Evolutionary conservation across 2,329 filamentous ascomycete species (phyloP), one percentile per base, ranked within the genome.

Genomic region (Tolypocladium cylindrosporum): DNA sequence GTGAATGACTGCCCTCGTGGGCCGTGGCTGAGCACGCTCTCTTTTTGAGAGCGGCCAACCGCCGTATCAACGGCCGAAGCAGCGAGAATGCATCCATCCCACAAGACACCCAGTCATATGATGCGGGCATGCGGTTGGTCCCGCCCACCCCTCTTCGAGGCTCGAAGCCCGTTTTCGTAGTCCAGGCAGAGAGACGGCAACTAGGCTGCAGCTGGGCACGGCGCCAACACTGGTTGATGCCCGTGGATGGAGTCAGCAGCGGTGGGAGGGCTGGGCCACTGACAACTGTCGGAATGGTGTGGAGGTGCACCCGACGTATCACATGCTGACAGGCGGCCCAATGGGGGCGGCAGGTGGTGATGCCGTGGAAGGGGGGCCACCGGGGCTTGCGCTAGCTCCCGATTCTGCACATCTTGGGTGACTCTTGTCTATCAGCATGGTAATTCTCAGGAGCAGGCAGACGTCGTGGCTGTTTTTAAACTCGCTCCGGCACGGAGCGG

Each of bases 31-130:
- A 43, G 53, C 39, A 36, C 37, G 8, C 39, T 40, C 11, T 1
- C 14, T 9, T 55, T 55, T 55, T 42, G 37, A 55, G 27, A 14
- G n/a, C 39, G 3, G 13, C 52, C 27, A 34, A 34, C 48, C 31
- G 48, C 48, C 48, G 48, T 31, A 36, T 36, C 48, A 21, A 52
- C 9, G 5, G 10, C 48, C 9, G 6, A 42, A 24, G 39, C 24
- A n/a, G 34, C 39, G 8, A 21, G 39, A 39, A 41, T 21, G 27
- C 55, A 58, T 53, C 43, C 56, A 60, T 24, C 55, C 54, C 40
- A 16, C 50, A 45, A 60, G 55, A 61, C 57, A 57, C n/a, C 54
- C 43, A 56, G 61, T 62, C 61, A 62, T 51, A 60, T 62, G 61
- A 62, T 52, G 55, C 24, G 61, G 39, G 55, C 61, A 62, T 62